phyloP scores from a whole-genome alignment of 208 protist genomes.

The Leishmania amazonensis region DNA sequence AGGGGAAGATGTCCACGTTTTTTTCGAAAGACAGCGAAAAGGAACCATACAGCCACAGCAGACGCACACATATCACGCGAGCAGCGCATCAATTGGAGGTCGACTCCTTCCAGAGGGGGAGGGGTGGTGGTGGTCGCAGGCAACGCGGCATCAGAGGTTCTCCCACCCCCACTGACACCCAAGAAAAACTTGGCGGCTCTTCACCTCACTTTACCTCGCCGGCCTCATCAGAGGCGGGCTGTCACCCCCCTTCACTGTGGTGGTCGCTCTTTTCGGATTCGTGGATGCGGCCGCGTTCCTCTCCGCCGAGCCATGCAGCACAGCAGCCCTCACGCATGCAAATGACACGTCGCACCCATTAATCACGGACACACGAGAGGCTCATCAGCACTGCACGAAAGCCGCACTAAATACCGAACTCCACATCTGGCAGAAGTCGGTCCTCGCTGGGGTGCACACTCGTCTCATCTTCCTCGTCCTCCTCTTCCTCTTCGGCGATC shows the following conservation, averaged over 20 bases:
- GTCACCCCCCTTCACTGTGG: neutral
- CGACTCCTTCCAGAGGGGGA: neutral
- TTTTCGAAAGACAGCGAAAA: neutral
- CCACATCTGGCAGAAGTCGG: constrained; percentile 45
- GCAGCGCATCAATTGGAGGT: neutral
- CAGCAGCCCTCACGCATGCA: neutral
- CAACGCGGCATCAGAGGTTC: neutral
- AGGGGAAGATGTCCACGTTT: neutral
- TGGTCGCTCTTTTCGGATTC: neutral
- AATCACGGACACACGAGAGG: neutral
- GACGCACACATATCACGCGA: no score
- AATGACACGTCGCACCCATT: no score
- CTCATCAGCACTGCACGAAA: neutral
- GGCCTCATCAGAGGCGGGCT: neutral
- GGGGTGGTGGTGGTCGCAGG: neutral
- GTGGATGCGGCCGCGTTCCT: neutral
- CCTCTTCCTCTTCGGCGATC: neutral
- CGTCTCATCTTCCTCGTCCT: constrained; percentile 23
- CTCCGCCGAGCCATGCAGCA: neutral
- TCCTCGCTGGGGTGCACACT: neutral
- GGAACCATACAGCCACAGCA: neutral
- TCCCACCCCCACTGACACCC: neutral
- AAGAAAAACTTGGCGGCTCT: neutral
- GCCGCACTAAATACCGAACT: constrained; percentile 45
- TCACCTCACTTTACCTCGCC: neutral